Conservation (phyloP, 148 eudicot genomes). For the Arbutus unedo region DNA sequence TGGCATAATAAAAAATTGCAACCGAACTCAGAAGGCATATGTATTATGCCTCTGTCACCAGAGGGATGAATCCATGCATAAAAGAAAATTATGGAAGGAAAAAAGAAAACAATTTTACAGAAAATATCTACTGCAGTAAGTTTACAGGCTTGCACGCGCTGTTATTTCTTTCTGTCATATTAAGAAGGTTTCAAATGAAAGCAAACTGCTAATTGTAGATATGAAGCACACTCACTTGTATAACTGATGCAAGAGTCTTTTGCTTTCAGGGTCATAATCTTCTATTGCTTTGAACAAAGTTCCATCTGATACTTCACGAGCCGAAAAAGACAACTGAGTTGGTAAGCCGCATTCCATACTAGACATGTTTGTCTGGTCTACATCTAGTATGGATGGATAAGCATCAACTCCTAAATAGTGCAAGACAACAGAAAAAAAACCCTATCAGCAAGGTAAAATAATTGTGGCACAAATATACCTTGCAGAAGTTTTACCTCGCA, state of each 20-base stretch:
- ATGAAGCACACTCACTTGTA: slow-evolving; percentile 49
- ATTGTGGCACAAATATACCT: neutral
- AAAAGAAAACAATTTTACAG: neutral
- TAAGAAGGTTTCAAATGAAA: neutral
- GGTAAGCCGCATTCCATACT: slow-evolving; percentile 76
- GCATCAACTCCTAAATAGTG: slow-evolving; percentile 52
- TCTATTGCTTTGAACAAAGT: slow-evolving; percentile 83
- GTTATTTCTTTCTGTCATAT: neutral
- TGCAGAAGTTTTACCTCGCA: slow-evolving; percentile 38
- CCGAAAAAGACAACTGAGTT: slow-evolving; percentile 83
- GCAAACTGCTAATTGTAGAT: neutral
- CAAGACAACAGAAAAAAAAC: slow-evolving; percentile 9
- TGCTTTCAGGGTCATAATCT: slow-evolving; percentile 89
- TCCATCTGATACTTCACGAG: slow-evolving; percentile 87
- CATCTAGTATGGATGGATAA: slow-evolving; percentile 60
- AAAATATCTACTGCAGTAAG: neutral
- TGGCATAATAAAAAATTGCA: neutral
- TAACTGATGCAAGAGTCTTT: slow-evolving; percentile 63
- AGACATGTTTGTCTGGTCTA: slow-evolving; percentile 50
- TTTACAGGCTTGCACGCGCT: slow-evolving; percentile 1
- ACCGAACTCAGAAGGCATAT: too few species aligned
- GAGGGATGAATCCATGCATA: neutral
- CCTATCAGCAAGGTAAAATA: slow-evolving; percentile 10
- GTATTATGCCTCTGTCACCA: neutral
- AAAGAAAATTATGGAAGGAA: neutral